A percentile compares a stretch with the other conserved stretches of the same genome.
phyloP scores from a whole-genome alignment of 139 green algal species.

The Pycnococcus provasolii region DNA sequence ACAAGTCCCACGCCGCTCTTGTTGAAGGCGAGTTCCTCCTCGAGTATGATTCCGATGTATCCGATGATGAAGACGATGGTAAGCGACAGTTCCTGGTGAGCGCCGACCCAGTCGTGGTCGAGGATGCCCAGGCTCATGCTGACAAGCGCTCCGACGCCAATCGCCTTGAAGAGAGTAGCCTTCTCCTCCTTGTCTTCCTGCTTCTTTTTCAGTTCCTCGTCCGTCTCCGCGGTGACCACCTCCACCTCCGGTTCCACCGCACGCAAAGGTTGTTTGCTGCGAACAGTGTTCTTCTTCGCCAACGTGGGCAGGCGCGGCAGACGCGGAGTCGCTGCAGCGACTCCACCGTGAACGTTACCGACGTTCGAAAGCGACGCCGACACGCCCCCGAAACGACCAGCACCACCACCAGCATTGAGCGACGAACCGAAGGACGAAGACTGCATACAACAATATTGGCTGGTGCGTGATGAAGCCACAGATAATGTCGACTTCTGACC shows the following conservation, averaged over 20 bases:
- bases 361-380: too few species aligned
- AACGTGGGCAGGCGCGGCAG: too few species aligned
- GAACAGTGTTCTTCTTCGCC: too few species aligned
- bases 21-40: conserved; percentile 55
- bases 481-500: too few species aligned
- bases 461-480: too few species aligned
- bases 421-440: too few species aligned
- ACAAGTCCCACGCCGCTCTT: conserved; percentile 54
- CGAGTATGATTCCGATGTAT: conserved; percentile 59
- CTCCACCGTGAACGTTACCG: too few species aligned
- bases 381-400: too few species aligned
- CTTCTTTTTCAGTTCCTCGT: background rate
- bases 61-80: conserved; percentile 38
- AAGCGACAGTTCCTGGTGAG: conserved; percentile 36
- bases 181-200: conserved; percentile 12
- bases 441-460: too few species aligned
- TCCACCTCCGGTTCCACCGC: background rate
- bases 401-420: too few species aligned
- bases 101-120: conserved; percentile 40
- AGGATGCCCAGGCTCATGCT: conserved; percentile 27
- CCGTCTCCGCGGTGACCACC: background rate
- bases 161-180: conserved; percentile 37
- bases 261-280: too few species aligned
- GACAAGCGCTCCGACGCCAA: conserved; percentile 33
- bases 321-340: too few species aligned